Evolutionary conservation across 73 alveolate species (phyloP), one percentile per base, ranked within the genome.

Genomic region (Paramecium primaurelia): DNA sequence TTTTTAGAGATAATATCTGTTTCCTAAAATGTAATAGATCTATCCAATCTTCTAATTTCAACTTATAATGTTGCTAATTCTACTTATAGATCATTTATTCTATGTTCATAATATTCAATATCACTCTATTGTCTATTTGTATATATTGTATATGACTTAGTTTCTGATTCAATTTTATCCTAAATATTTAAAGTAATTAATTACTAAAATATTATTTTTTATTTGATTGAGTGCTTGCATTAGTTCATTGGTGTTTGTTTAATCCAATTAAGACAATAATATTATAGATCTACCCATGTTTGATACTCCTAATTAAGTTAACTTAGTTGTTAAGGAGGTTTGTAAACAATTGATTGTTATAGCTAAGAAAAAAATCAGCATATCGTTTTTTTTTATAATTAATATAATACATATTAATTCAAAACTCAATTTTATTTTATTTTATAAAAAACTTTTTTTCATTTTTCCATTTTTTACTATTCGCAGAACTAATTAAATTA

Each of bases 201-300:
- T 54, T 64, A 64, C 84, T 64, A 64, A 34, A 64, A 64, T 28
- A 28, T 64, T 64, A 28, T 22, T 64, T 6, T 34, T 64, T 12
- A 64, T 64, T 25, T 64, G 20, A 32, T 64, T 28, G 2, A 64
- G 84, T 32, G 84, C 42, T 32, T 28, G 42, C 51, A 64, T 28
- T 22, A 64, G 28, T 64, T 64, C 84, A 32, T 34, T 34, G 10
- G 42, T 32, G 28, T 64, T 64, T 10, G 84, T 32, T 64, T 64
- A 34, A 64, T 64, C 84, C 9, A 64, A 64, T 64, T 64, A 10
- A 3, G 84, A 64, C 11, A 64, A 11, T 34, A 64, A 32, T 64
- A 64, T 6, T 28, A 64, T 64, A 34, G 84, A 64, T 64, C 84
- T 64, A 16, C 84, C 84, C 84, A 64, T 64, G 30, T 64, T 64